Evolutionary conservation across 2,329 filamentous ascomycete genomes (phyloP), one percentile per base, ranked within the genome.

Genomic region (Ophiosphaerella korrae): DNA sequence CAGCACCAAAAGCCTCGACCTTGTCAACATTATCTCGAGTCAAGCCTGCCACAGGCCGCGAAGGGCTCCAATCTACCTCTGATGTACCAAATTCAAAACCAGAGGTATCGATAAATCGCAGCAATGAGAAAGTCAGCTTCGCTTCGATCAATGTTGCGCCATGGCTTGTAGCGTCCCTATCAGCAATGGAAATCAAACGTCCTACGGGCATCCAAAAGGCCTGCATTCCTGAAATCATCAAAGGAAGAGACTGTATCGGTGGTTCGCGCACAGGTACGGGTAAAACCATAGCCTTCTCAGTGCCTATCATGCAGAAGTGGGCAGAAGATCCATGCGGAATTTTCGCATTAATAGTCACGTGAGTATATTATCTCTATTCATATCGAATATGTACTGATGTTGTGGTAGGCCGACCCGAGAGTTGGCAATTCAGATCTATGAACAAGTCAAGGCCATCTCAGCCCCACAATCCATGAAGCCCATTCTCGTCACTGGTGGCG

Each of bases 211-310:
- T 99, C 78, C 94, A 99, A 66, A 90, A 89, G 66, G 88, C 86
- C 45, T 96, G 90, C 70, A 97, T 99, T 66, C 92, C 93, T 1
- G 89, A 94, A 71, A 97, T 97, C 52, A 74, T 99, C 31, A 88
- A 90, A 63, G 94, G 94, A 5, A 84, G 89, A 63, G 92, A 99
- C 75, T 97, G 68, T 70, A 97, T 99, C 63, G 94, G 94, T 68
- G 92, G 92, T 33, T 96, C 90, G 68, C 84, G 92, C 56, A 99
- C 94, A 0, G 94, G 94, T 79, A 97, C 93, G 11, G 94, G 94
- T 76, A 99, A 99, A 78, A 99, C 94, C 3, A 87, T 97, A 37
- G 92, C 94, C 1, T 99, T 99, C 74, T 90, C 93, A 1, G 91
- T 92, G 8, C 94, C 94, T 0, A 96, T 99, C 53, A 78, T 99